phyloP scores from a whole-genome alignment of 768 basidiomycete species.

The Mycena belliarum region DNA sequence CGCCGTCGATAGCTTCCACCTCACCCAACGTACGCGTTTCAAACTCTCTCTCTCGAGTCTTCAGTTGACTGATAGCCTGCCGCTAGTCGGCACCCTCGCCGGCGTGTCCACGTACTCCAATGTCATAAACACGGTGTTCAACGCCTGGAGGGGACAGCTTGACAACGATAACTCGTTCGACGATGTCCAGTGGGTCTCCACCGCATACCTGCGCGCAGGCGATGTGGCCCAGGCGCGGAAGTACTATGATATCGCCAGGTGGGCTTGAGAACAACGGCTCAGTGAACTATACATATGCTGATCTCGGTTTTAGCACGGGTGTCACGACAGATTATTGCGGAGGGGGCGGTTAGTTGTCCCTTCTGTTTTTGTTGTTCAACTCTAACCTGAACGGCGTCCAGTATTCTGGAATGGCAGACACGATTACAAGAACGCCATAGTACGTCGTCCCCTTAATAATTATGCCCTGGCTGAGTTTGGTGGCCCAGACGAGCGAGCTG shows the following conservation, averaged over 20 bases:
- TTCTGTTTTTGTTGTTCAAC: background rate
- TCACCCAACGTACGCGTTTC: constrained; percentile 10
- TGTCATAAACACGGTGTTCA: constrained; percentile 21
- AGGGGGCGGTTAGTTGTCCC: constrained; percentile 15
- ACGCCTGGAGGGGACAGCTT: constrained; percentile 10
- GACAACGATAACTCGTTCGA: constrained; percentile 21
- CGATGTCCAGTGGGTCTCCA: constrained; percentile 21
- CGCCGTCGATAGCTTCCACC: constrained; percentile 18
- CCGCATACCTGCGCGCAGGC: constrained; percentile 19
- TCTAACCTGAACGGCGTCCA: background rate
- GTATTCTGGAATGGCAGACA: constrained; percentile 21
- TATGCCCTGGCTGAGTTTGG: background rate
- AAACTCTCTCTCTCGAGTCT: background rate
- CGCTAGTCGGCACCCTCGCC: constrained; percentile 13
- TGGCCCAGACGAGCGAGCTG: constrained; percentile 20
- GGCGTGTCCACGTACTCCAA: constrained; percentile 9
- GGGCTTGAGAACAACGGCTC: no score
- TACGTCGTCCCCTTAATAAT: background rate
- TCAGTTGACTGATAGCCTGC: background rate
- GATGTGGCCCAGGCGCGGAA: constrained; percentile 16
- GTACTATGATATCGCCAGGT: constrained; percentile 21
- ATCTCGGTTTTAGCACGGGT: constrained; percentile 1
- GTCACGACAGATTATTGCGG: constrained; percentile 16
- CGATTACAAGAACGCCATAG: constrained; percentile 24
- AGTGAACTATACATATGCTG: background rate